Percentiles rank a stretch among this genome's conserved stretches.
Conservation (phyloP, 2,329 filamentous ascomycete genomes). For the Gliomastix tumulicola region DNA sequence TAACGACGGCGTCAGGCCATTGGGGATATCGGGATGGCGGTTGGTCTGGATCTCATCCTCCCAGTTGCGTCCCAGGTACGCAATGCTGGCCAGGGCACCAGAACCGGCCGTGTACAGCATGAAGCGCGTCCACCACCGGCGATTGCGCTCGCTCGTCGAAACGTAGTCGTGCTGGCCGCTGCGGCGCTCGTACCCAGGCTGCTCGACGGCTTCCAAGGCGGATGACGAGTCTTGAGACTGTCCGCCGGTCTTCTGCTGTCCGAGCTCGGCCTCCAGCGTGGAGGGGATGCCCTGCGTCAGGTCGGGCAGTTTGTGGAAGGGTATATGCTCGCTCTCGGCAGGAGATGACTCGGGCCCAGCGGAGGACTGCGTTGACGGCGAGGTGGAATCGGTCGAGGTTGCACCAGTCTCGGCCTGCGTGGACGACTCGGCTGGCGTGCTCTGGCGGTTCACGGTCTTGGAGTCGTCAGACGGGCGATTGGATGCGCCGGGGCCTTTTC, state of each 20-base stretch:
- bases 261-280: conserved; percentile 73
- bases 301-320: conserved; percentile 71
- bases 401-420: conserved; percentile 1
- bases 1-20: conserved; percentile 66
- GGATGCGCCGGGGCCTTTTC: too few relatives aligned
- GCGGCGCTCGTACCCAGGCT: conserved; percentile 20
- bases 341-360: too few relatives aligned
- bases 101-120: conserved; percentile 58
- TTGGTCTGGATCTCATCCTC: conserved; percentile 70
- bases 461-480: not conserved
- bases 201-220: conserved; percentile 26
- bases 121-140: conserved; percentile 69
- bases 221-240: conserved; percentile 7
- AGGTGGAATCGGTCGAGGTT: too few relatives aligned
- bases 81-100: conserved; percentile 47
- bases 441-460: too few relatives aligned
- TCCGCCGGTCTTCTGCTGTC: conserved; percentile 12
- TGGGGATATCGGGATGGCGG: conserved; percentile 64
- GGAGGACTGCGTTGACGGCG: too few relatives aligned
- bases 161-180: conserved; percentile 63
- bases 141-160: conserved; percentile 80
- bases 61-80: conserved; percentile 86
- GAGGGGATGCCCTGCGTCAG: conserved; percentile 93
- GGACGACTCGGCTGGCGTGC: conserved; percentile 13
- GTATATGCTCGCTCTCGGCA: conserved; percentile 32